phyloP scores from a whole-genome alignment of 2,329 filamentous ascomycete species.

The Colletotrichum aenigma region DNA sequence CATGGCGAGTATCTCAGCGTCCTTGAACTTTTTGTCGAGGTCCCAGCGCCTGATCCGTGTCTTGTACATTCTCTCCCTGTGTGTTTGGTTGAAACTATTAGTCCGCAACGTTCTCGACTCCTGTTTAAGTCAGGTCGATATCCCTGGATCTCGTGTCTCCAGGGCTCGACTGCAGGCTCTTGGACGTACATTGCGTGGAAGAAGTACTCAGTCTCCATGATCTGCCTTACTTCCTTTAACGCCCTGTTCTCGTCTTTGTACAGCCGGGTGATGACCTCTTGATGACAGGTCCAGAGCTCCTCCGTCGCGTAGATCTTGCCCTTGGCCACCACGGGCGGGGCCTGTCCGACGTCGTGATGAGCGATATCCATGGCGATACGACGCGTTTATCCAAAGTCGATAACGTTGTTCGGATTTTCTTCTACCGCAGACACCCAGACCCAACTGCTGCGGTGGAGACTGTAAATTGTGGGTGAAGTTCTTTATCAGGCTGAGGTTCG shows the following conservation, averaged over 20 bases:
- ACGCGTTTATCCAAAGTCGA: neutral
- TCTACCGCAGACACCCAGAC: fast-evolving
- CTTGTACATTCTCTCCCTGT: neutral
- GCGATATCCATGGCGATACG: neutral
- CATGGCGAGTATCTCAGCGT: neutral
- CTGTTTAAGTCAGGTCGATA: neutral
- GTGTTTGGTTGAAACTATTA: neutral
- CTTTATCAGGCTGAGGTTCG: neutral
- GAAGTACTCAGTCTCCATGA: neutral
- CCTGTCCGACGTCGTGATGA: neutral
- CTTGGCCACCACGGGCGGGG: neutral
- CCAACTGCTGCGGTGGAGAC: neutral
- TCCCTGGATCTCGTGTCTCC: neutral
- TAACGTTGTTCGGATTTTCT: neutral
- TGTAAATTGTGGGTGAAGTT: neutral
- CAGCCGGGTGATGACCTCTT: neutral
- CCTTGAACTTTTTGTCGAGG: constrained; percentile 4
- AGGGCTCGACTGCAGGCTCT: neutral
- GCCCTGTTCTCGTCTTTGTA: neutral
- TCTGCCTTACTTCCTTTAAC: neutral
- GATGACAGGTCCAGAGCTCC: neutral
- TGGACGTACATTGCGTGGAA: neutral
- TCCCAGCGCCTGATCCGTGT: neutral
- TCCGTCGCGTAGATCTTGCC: neutral
- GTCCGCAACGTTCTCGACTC: neutral